Percentiles rank a stretch among this genome's conserved stretches.
Evolutionary conservation across 768 basidiomycete species (phyloP).

Genomic region (Candolleomyces efflorescens): DNA sequence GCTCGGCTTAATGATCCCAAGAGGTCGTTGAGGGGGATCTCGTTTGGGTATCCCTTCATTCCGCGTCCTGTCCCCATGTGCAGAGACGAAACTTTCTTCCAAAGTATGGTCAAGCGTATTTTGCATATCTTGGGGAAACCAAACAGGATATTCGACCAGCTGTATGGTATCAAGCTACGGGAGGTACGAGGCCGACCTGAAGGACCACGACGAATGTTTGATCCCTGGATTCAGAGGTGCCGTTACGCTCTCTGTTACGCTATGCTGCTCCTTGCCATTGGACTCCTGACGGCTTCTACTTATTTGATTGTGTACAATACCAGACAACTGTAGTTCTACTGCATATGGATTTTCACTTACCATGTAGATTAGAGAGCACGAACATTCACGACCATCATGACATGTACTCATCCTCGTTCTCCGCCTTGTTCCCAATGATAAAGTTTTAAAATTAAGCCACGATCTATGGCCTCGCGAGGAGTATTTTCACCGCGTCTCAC

Average conservation of each 20-base stretch:
- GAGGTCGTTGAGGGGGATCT: slow-evolving; percentile 41
- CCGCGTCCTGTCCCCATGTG: slow-evolving; percentile 35
- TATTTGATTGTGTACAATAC: slow-evolving; percentile 43
- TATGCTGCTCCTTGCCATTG: slow-evolving; percentile 38
- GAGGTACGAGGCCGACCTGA: slow-evolving; percentile 43
- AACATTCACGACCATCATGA: not conserved
- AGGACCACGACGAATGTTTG: slow-evolving; percentile 43
- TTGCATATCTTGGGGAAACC: slow-evolving; percentile 37
- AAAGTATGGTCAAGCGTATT: slow-evolving; percentile 12
- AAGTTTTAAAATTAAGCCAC: not conserved
- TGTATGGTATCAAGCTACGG: slow-evolving; percentile 39
- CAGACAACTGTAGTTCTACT: slow-evolving; percentile 20
- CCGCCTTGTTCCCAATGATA: not conserved
- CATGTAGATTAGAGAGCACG: not conserved
- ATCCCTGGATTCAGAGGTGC: slow-evolving; percentile 58
- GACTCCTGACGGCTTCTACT: slow-evolving; percentile 32
- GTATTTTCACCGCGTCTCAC: not conserved
- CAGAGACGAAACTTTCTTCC: slow-evolving; percentile 4
- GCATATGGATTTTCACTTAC: not conserved
- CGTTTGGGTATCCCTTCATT: slow-evolving; percentile 58
- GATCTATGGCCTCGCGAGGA: not conserved
- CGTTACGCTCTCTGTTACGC: slow-evolving; percentile 53
- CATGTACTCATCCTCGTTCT: not conserved
- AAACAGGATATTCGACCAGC: slow-evolving; percentile 38
- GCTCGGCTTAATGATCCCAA: slow-evolving; percentile 41